Evolutionary conservation across 305 asterid genomes (phyloP).

Genomic region (Ilex paraguariensis): DNA sequence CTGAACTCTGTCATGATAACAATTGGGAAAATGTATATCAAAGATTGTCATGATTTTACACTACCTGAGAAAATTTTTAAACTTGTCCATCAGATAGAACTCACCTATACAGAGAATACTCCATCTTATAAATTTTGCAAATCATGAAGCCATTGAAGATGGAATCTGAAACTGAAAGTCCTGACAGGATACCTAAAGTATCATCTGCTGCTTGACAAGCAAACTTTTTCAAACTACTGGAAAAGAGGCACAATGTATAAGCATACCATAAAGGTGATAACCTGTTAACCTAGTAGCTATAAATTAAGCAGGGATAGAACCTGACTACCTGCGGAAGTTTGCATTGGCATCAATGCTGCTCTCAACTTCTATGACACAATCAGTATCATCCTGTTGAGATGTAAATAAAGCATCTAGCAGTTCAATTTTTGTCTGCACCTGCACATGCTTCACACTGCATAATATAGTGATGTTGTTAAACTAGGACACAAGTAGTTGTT

Average conservation of each 20-base stretch:
- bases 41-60: no score
- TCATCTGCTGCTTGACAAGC: slow-evolving; percentile 63
- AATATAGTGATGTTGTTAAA: slow-evolving; percentile 13
- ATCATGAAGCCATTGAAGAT: slow-evolving; percentile 25
- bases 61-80: no score
- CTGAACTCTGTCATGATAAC: slow-evolving; percentile 55
- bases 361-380: slow-evolving; percentile 85
- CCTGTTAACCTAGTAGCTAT: neutral
- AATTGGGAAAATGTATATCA: slow-evolving; percentile 4
- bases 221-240: slow-evolving; percentile 68
- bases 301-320: neutral
- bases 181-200: slow-evolving; percentile 53
- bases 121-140: slow-evolving; percentile 62
- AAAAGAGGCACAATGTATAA: slow-evolving; percentile 22
- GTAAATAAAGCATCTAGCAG: slow-evolving; percentile 61
- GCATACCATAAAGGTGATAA: slow-evolving; percentile 12
- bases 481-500: slow-evolving; percentile 3
- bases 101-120: slow-evolving; percentile 71
- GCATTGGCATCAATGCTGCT: slow-evolving; percentile 80
- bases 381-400: slow-evolving; percentile 62
- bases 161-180: slow-evolving; percentile 37
- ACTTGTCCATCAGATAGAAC: slow-evolving; percentile 15
- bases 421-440: slow-evolving; percentile 61
- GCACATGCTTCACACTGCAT: slow-evolving; percentile 83
- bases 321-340: slow-evolving; percentile 64